Evolutionary conservation across 768 basidiomycete genomes (phyloP), one percentile per base, ranked within the genome.

Genomic region (Phaeotremella skinneri): DNA sequence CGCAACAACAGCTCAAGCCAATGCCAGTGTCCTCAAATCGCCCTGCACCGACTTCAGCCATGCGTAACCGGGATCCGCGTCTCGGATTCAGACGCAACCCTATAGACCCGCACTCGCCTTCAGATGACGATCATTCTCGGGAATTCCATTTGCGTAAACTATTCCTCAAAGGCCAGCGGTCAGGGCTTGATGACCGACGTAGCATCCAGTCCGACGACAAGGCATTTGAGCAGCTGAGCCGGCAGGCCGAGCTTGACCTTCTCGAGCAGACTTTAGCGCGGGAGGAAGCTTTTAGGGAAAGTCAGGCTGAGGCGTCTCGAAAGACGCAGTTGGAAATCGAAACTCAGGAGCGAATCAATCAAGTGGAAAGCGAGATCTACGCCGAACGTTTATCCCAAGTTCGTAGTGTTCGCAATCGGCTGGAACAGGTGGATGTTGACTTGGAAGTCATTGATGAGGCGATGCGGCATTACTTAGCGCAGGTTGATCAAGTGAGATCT

Each of bases 311-410:
- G 30, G 59, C 31, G 30, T 21, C 21, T 11, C 45, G 59, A n/a
- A 34, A 52, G 23, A 64, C 59, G 11, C 42, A 64, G 48, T 20
- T 61, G 16, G 62, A 71, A 43, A 23, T 58, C 1, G 63, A 61
- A 29, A 52, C 65, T 23, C 43, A 43, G 30, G 56, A 57, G 23
- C 21, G 64, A 43, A 56, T 66, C 20, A 23, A 52, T 21, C 41
- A 59, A 31, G 39, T 65, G 13, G 66, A 70, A 41, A 47, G 31
- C 25, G 66, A 66, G 51, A 56, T 70, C 3, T 73, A 73, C 39
- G 57, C 37, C 0, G 68, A 68, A 37, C 43, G 66, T 4, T 31
- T 45, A 23, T 37, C 50, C 65, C 67, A 39, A 64, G 68, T 67
- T n/a, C 23, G 1, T 42, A 25, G 16, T 34, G 64, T 59, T 23